Evolutionary conservation across 306 rosid species (phyloP).

Genomic region (Spatholobus suberectus): DNA sequence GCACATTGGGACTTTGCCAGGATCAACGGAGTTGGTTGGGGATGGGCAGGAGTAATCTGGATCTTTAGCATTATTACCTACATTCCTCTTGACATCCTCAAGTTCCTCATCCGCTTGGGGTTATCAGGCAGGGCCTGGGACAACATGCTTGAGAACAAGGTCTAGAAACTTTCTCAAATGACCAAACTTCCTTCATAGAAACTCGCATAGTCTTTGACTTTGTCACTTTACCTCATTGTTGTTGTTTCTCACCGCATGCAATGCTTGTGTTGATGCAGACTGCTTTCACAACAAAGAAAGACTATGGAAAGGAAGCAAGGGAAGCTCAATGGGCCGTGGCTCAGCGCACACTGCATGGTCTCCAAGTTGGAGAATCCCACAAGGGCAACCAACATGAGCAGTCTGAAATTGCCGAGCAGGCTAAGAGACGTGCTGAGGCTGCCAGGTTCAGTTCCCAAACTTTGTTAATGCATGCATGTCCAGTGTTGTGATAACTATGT

Average conservation of each 20-base stretch:
- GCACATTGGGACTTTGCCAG: slow-evolving; percentile 80
- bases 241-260: neutral
- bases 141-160: slow-evolving; percentile 67
- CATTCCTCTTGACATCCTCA: slow-evolving; percentile 83
- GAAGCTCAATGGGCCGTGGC: slow-evolving; percentile 88
- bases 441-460: slow-evolving; percentile 57
- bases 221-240: neutral
- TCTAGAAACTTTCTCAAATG: neutral
- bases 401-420: slow-evolving; percentile 82
- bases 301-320: slow-evolving; percentile 78
- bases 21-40: slow-evolving; percentile 84
- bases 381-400: slow-evolving; percentile 45
- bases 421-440: slow-evolving; percentile 83
- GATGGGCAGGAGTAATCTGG: slow-evolving; percentile 92
- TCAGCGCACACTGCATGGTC: slow-evolving; percentile 80
- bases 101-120: slow-evolving; percentile 65
- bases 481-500: too few species aligned
- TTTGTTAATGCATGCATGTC: neutral
- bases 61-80: slow-evolving; percentile 74
- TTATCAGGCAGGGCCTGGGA: slow-evolving; percentile 81
- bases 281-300: slow-evolving; percentile 81
- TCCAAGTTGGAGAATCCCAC: slow-evolving; percentile 43
- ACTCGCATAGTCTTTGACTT: neutral
- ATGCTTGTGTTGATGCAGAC: slow-evolving; percentile 45
- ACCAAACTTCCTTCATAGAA: neutral